Conservation (phyloP, 139 green algal species). For the Chlamydomonas asymmetrica region DNA sequence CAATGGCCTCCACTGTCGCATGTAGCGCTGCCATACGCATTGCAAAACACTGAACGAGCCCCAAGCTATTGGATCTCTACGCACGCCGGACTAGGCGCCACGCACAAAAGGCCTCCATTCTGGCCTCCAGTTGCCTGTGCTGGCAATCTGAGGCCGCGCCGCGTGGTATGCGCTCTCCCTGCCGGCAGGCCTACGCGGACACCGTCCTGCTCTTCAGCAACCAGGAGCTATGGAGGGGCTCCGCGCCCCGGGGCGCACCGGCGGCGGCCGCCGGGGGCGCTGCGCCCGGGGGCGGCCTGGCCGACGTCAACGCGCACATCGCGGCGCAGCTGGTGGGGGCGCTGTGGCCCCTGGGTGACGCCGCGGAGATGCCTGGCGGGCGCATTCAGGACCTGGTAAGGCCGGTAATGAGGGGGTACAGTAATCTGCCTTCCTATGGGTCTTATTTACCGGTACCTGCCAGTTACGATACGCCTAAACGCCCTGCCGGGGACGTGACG, state of each 20-base stretch:
- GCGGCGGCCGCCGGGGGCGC: neutral
- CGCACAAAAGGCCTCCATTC: too few relatives aligned
- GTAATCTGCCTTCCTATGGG: neutral
- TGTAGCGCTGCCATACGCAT: too few relatives aligned
- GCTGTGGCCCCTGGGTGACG: constrained; percentile 38
- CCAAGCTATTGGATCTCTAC: too few relatives aligned
- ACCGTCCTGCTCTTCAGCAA: constrained; percentile 47
- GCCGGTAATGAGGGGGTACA: neutral
- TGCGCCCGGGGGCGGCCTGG: constrained; percentile 4
- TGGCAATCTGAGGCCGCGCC: too few relatives aligned
- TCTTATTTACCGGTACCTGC: neutral
- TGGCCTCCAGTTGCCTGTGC: too few relatives aligned
- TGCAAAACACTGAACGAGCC: too few relatives aligned
- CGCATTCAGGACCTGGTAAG: constrained; percentile 45
- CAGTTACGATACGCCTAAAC: too few relatives aligned
- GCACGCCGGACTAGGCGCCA: too few relatives aligned
- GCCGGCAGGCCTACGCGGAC: constrained; percentile 40
- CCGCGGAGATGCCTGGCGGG: constrained; percentile 13
- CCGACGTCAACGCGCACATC: constrained; percentile 28
- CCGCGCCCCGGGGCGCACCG: neutral
- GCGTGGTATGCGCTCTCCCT: neutral
- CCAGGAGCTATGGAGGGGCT: neutral
- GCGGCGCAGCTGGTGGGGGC: constrained; percentile 22
- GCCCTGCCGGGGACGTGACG: too few relatives aligned
- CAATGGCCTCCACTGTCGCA: too few relatives aligned